Conservation (phyloP, 2,329 filamentous ascomycete genomes). For the Nectriaceae sp. region DNA sequence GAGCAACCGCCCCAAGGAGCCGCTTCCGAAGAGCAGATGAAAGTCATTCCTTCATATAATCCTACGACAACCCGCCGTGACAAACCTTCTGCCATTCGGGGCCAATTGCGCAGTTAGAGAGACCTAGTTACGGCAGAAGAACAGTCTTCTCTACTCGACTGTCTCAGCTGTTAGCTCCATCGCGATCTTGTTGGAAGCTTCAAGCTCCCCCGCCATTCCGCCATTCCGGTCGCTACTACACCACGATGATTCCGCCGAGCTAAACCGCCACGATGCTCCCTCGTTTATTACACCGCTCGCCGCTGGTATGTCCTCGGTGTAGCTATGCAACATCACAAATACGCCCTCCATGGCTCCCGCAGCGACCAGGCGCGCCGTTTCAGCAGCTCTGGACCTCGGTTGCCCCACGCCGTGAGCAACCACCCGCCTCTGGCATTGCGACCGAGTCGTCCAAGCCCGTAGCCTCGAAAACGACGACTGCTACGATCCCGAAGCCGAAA, state of each 20-base stretch:
- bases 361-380: constrained; percentile 23
- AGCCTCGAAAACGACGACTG: constrained; percentile 20
- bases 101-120: not conserved
- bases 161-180: not conserved
- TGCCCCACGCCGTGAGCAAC: constrained; percentile 29
- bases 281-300: constrained; percentile 35
- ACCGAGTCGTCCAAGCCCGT: constrained; percentile 20
- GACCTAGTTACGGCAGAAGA: too few species aligned
- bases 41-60: constrained; percentile 11
- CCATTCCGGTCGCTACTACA: constrained; percentile 13
- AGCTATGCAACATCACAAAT: constrained; percentile 26
- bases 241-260: constrained; percentile 29
- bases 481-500: constrained; percentile 20
- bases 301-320: constrained; percentile 34
- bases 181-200: not conserved
- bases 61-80: not conserved
- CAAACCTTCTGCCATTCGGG: too few species aligned
- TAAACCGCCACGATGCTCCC: constrained; percentile 37
- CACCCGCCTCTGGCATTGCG: constrained; percentile 16
- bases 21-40: constrained; percentile 3
- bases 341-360: constrained; percentile 33
- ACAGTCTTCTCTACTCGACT: too few species aligned
- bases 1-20: constrained; percentile 20
- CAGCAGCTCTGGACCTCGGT: constrained; percentile 36
- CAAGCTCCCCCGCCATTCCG: constrained; percentile 23